phyloP scores from a whole-genome alignment of 805 yeast species.

The Kodamaea nitidulidarum region DNA sequence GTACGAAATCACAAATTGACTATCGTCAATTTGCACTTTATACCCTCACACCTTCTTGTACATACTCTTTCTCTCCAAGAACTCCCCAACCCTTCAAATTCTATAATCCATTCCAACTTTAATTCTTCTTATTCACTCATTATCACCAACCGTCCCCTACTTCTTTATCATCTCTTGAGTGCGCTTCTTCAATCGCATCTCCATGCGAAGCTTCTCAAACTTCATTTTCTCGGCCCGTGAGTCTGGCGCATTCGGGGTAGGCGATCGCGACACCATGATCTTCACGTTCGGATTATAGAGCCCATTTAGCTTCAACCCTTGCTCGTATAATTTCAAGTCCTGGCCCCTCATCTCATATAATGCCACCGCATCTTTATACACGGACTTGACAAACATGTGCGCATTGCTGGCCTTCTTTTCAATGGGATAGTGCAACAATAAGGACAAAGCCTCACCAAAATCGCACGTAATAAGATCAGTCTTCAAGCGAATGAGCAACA shows the following conservation, averaged over 20 bases:
- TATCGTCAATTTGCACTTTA: too few species aligned
- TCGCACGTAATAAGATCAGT: conserved; percentile 43
- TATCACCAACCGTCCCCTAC: not conserved
- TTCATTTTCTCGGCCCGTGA: conserved; percentile 35
- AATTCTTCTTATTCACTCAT: not conserved
- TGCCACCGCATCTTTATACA: conserved; percentile 33
- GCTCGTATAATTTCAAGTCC: conserved; percentile 36
- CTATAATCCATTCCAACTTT: too few species aligned
- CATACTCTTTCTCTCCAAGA: too few species aligned
- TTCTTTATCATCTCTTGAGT: conserved; percentile 19
- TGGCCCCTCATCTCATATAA: conserved; percentile 30
- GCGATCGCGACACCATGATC: conserved; percentile 18
- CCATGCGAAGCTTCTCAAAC: conserved; percentile 44
- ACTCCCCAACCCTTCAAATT: too few species aligned
- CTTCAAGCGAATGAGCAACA: conserved; percentile 43
- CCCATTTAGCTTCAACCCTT: conserved; percentile 39
- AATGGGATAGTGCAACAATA: conserved; percentile 50
- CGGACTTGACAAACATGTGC: conserved; percentile 19
- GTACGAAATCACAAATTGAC: too few species aligned
- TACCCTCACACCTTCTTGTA: too few species aligned
- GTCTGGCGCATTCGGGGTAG: conserved; percentile 14
- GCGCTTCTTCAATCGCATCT: conserved; percentile 44
- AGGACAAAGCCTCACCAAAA: conserved; percentile 47
- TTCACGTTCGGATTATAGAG: conserved; percentile 37
- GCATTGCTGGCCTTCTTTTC: conserved; percentile 2